A percentile compares a stretch with the other conserved stretches of the same genome.
Evolutionary conservation across 1,284 basidiomycete genomes (phyloP).

Genomic region (Phylloboletellus chloephorus): DNA sequence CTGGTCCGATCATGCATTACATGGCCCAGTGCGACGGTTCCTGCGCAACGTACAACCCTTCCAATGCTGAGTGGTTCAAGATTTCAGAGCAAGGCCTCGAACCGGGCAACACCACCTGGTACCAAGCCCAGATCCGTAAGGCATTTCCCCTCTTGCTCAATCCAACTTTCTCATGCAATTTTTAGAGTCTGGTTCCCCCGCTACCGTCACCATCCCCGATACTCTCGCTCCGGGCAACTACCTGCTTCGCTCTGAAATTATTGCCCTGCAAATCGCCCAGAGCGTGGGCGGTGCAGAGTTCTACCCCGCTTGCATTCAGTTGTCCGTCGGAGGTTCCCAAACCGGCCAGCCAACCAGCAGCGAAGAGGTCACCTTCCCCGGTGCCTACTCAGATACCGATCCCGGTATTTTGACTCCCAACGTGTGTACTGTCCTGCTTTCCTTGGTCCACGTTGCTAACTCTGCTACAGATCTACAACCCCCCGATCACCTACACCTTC

Average conservation of each 20-base stretch:
- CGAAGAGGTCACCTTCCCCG: slow-evolving; percentile 58
- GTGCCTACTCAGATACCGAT: slow-evolving; percentile 57
- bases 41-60: slow-evolving; percentile 31
- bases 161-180: background rate
- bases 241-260: slow-evolving; percentile 67
- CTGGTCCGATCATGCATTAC: slow-evolving; percentile 37
- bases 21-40: slow-evolving; percentile 33
- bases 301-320: slow-evolving; percentile 62
- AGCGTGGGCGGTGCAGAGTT: slow-evolving; percentile 59
- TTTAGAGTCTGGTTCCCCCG: slow-evolving; percentile 36
- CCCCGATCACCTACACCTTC: slow-evolving; percentile 31
- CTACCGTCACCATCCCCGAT: slow-evolving; percentile 46
- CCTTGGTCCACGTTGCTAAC: background rate
- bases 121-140: slow-evolving; percentile 38
- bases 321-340: slow-evolving; percentile 50
- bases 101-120: slow-evolving; percentile 32
- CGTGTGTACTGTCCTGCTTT: slow-evolving; percentile 23
- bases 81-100: slow-evolving; percentile 32
- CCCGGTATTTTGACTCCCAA: slow-evolving; percentile 52
- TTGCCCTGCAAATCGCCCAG: slow-evolving; percentile 57
- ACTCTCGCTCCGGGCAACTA: slow-evolving; percentile 59
- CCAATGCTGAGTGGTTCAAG: slow-evolving; percentile 36
- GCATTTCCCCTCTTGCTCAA: background rate
- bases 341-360: slow-evolving; percentile 38
- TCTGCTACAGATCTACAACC: slow-evolving; percentile 33